Percentiles rank a stretch among this genome's conserved stretches.
phyloP scores from a whole-genome alignment of 2,329 filamentous ascomycete species.

The Colletotrichum cuscutae region DNA sequence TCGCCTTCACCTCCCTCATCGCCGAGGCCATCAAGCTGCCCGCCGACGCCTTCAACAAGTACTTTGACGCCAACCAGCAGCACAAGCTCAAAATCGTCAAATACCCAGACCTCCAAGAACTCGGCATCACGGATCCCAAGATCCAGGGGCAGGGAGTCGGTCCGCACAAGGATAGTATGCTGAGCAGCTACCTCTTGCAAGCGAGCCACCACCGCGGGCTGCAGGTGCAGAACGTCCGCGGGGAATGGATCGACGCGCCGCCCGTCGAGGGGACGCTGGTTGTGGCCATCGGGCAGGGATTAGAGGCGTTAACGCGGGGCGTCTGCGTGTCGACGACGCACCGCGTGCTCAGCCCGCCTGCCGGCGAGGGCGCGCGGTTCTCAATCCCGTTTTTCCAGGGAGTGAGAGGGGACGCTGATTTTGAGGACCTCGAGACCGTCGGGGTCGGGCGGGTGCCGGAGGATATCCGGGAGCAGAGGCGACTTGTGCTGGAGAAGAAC shows the following conservation, averaged over 20 bases:
- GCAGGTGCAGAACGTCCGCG: conserved; percentile 83
- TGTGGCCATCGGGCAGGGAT: conserved; percentile 86
- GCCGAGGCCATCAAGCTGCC: conserved; percentile 85
- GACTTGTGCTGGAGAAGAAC: conserved; percentile 65
- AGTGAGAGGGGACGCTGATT: conserved; percentile 80
- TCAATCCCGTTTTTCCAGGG: conserved; percentile 92
- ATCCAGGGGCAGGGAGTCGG: conserved; percentile 71
- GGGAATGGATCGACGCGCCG: conserved; percentile 85
- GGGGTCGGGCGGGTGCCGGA: conserved; percentile 70
- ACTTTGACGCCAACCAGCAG: conserved; percentile 80
- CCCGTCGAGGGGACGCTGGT: conserved; percentile 82
- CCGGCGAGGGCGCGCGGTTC: conserved; percentile 77
- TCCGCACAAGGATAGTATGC: conserved; percentile 87
- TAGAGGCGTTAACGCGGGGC: conserved; percentile 86
- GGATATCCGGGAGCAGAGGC: conserved; percentile 70
- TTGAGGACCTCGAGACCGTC: conserved; percentile 76
- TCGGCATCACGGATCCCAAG: conserved; percentile 54
- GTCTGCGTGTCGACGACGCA: conserved; percentile 87
- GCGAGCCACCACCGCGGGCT: conserved; percentile 79
- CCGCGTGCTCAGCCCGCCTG: conserved; percentile 78
- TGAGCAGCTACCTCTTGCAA: conserved; percentile 84
- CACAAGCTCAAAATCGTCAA: conserved; percentile 93
- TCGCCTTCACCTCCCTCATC: conserved; percentile 81
- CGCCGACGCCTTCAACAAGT: conserved; percentile 75
- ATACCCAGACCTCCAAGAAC: conserved; percentile 78